These are phyloP conservation scores for Cryptosporidium muris DNA, from an alignment of 169 alveolate species.

Conservation along the genomic window DNA sequence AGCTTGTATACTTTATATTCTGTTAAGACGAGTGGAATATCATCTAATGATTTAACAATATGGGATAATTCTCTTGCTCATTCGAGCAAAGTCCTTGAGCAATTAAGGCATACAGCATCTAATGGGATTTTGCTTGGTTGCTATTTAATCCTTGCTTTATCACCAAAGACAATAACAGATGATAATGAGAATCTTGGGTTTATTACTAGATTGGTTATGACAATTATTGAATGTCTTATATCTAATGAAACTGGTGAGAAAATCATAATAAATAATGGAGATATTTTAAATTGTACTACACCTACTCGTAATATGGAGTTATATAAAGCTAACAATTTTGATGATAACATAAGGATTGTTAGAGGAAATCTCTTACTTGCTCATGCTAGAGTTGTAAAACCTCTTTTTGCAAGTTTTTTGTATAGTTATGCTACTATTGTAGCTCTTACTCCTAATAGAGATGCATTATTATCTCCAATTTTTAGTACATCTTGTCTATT, in stretches of 20 bases:
- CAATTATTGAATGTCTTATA: constrained; percentile 29
- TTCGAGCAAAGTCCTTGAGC: constrained; percentile 37
- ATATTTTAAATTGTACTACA: constrained; percentile 1
- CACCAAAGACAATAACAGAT: constrained; percentile 39
- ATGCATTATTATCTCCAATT: constrained; percentile 36
- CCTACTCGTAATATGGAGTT: constrained; percentile 11
- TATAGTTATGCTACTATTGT: constrained; percentile 58
- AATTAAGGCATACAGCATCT: constrained; percentile 58
- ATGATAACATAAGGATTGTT: neutral
- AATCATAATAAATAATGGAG: constrained; percentile 1
- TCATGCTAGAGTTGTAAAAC: constrained; percentile 62
- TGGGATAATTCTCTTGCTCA: constrained; percentile 54
- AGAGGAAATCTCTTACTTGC: constrained; percentile 55
- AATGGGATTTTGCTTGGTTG: constrained; percentile 57
- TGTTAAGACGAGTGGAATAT: constrained; percentile 3
- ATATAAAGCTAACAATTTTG: neutral
- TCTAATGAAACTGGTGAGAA: constrained; percentile 63
- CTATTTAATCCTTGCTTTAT: constrained; percentile 33
- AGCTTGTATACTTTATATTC: constrained; percentile 59
- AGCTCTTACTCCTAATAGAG: constrained; percentile 64
- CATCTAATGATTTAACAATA: neutral
- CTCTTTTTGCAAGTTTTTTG: constrained; percentile 24
- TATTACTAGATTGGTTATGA: constrained; percentile 22
- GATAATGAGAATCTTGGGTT: constrained; percentile 57
- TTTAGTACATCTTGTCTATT: constrained; percentile 11